Conservation (phyloP, 805 yeast genomes). For the Wickerhamomyces bovis region DNA sequence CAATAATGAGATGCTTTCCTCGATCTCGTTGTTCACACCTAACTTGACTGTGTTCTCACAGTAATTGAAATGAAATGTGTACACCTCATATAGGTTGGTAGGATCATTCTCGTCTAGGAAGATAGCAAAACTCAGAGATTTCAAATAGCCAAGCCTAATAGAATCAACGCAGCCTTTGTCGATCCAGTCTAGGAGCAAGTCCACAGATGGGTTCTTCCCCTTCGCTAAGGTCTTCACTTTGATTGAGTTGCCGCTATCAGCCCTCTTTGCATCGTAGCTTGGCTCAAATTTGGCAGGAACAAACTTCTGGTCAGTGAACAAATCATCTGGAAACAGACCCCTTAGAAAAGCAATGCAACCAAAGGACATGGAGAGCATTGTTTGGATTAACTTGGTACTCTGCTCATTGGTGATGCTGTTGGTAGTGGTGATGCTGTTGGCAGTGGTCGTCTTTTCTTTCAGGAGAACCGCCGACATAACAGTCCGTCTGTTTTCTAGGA, state of each 20-base stretch:
- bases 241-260: slow-evolving; percentile 26
- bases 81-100: slow-evolving; percentile 40
- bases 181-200: slow-evolving; percentile 46
- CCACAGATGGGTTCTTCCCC: slow-evolving; percentile 43
- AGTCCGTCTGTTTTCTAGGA: too few species aligned
- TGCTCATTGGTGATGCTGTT: slow-evolving; percentile 28
- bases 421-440: slow-evolving; percentile 7
- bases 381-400: slow-evolving; percentile 41
- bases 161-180: slow-evolving; percentile 45
- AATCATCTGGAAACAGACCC: slow-evolving; percentile 51
- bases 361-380: slow-evolving; percentile 45
- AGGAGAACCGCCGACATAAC: neutral
- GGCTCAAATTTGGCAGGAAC: slow-evolving; percentile 30
- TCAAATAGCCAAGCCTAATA: slow-evolving; percentile 35
- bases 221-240: slow-evolving; percentile 42
- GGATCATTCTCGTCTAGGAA: slow-evolving; percentile 38
- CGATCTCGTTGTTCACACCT: slow-evolving; percentile 15
- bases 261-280: slow-evolving; percentile 20
- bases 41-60: slow-evolving; percentile 24
- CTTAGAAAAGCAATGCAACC: slow-evolving; percentile 54
- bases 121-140: slow-evolving; percentile 41
- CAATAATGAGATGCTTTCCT: slow-evolving; percentile 17
- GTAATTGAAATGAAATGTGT: slow-evolving; percentile 44
- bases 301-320: slow-evolving; percentile 43
- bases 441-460: neutral